Evolutionary conservation across 306 rosid species (phyloP).

Genomic region (Astragalus glycyphyllos): DNA sequence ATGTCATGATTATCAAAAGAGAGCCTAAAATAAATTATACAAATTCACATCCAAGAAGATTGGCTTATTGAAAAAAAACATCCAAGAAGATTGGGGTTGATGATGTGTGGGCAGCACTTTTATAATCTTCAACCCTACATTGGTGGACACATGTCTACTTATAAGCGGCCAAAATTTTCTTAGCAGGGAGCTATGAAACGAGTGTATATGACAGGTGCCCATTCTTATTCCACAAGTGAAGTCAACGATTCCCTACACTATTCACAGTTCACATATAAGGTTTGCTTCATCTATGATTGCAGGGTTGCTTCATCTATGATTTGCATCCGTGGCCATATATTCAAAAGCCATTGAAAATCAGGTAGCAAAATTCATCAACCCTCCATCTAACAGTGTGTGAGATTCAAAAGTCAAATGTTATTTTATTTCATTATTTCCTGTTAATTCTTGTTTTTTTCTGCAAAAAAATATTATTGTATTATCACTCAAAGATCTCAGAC

Average conservation of each 20-base stretch:
- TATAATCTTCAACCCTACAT: conserved; percentile 8
- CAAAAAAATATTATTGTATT: conserved; percentile 39
- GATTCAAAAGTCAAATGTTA: conserved; percentile 44
- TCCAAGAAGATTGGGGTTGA: conserved; percentile 10
- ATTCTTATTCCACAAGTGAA: conserved; percentile 39
- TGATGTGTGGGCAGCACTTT: conserved; percentile 38
- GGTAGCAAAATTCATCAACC: conserved; percentile 70
- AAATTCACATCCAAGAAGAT: conserved; percentile 7
- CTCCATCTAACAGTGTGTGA: conserved; percentile 65
- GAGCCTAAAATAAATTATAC: background rate
- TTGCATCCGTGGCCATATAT: conserved; percentile 39
- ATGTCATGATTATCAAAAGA: no score
- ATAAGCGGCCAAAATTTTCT: conserved; percentile 41
- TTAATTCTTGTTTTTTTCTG: conserved; percentile 30
- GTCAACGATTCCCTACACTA: conserved; percentile 52
- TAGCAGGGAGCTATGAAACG: conserved; percentile 30
- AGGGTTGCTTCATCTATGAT: conserved; percentile 45
- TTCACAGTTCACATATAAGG: conserved; percentile 50
- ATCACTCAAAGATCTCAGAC: conserved; percentile 17
- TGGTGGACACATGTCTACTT: conserved; percentile 39
- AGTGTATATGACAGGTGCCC: conserved; percentile 46
- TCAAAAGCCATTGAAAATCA: conserved; percentile 64
- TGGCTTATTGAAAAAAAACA: background rate
- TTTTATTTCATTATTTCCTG: conserved; percentile 35
- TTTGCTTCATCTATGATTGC: conserved; percentile 7